Base-by-base conservation (phyloP, 305 asterid species). In the Coffea humblotiana region DNA sequence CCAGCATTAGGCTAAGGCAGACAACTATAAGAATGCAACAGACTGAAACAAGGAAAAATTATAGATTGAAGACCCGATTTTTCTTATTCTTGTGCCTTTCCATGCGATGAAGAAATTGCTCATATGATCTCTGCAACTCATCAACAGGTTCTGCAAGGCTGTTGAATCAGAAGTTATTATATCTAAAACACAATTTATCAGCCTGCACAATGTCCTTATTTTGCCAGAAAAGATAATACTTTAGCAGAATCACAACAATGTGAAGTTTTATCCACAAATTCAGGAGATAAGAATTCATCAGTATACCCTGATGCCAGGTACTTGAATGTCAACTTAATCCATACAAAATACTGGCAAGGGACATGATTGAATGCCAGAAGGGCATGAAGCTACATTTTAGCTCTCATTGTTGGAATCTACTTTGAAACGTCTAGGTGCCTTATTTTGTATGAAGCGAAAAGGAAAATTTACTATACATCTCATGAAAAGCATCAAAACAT, bases 131-230 rank as follows among this genome's bases (percentile, higher is more conserved):
- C 76, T 91, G 97, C 91, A 95, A 80, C 90, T 92, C 97, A 74
- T 86, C 91, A 48, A 85, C 91, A 80, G 99, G 97, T 88, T 95
- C 98, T 19, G 98, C 98, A 84, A 91, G 94, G 88, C 99, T 95
- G 92, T 75, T 81, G 35, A 51, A 47, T 40, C 82, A 83, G 54
- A 74, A 74, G 80, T 52, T 75, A 74, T 49, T 37, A 63, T 37
- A 63, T 43, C 45, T 27, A 54, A 48, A n/a, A 68, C 56, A 72
- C 18, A 65, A 51, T 4, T 11, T 66, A 29, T 14, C 48, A 27
- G 56, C 35, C 3, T 40, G 71, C 32, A 11, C 4, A 48, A 40
- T 69, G 52, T 74, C 35, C 52, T 79, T 56, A 52, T 15, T 80
- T 32, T 67, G 21, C 18, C 63, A 25, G 16, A 54, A 54, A 54